Base-by-base conservation (phyloP, 1,284 basidiomycete genomes). In the Fomitopsis schrenkii region DNA sequence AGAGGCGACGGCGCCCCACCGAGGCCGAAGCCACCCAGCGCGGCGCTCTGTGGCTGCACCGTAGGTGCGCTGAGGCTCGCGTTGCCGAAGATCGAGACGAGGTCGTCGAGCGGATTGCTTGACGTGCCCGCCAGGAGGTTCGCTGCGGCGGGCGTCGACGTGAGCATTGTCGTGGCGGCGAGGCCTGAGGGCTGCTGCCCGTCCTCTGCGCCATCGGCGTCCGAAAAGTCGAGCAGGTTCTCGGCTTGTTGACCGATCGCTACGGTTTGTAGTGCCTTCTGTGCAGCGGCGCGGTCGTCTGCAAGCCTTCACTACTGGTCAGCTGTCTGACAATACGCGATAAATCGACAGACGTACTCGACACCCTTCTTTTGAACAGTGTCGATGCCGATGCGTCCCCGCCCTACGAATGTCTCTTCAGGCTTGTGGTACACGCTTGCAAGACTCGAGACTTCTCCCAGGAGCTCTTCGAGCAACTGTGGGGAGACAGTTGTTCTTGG, bases 391-490 rank as follows among this genome's bases (percentile, higher is more conserved):
- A 96, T 80, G 45, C 93, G 81, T 12, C 94, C 94, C 67, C 85
- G 84, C 2, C 94, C 94, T 61, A 96, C 86, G 69, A 96, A 96
- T 0, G 94, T 96, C 73, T 90, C 94, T 19, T 90, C 90, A 0
- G 97, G 97, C 75, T 97, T 98, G 78, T 98, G 95, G 70, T 98
- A 98, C 4, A 97, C 95, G 72, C 92, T 95, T 1, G 96, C 93
- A 19, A 98, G 79, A 58, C 84, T 89, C 1, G 92, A 93, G 38
- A 98, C 85, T 71, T 97, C 95, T 41, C 87, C 85, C 0, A 99
- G 76, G 1, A 99, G 84, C 74, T 99, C 97, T 70, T 98, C 95
- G 26, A 99, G 79, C n/a, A 99, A 78, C 0, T 88, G 93, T 1
- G 94, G 87, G 0, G 97, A 83, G 0, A 99, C 94, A 0, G 93